These are phyloP conservation scores for Wickerhamomyces sp. DNA, from an alignment of 1,139 yeast genomes.

Conservation along the genomic window DNA sequence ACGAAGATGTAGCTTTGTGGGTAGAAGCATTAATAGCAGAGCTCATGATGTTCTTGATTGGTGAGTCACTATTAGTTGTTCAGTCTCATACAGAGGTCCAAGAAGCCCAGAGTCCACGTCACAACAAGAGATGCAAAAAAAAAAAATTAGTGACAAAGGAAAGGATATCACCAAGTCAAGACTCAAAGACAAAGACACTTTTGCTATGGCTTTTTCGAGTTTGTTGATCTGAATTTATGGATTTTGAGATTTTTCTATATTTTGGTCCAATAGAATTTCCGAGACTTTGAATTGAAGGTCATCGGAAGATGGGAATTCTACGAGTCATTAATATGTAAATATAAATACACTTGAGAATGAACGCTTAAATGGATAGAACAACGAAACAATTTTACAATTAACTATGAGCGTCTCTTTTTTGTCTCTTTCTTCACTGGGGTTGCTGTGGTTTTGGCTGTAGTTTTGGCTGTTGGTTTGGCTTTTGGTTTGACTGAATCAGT, in stretches of 20 bases:
- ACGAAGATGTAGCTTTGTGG: not conserved
- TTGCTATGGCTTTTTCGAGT: no score
- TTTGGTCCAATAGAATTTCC: no score
- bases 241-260: no score
- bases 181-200: not conserved
- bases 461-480: constrained; percentile 1
- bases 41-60: not conserved
- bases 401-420: constrained; percentile 8
- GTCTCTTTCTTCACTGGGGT: not conserved
- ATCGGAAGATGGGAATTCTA: no score
- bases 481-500: not conserved
- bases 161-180: not conserved
- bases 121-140: not conserved
- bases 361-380: no score
- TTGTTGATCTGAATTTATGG: no score
- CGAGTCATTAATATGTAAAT: no score
- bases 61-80: not conserved
- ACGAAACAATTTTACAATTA: no score
- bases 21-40: not conserved
- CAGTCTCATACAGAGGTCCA: no score
- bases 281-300: no score
- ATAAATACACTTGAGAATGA: no score
- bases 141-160: not conserved
- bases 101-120: not conserved
- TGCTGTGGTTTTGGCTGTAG: constrained; percentile 2